phyloP scores from a whole-genome alignment of 2,329 filamentous ascomycete genomes.

The Venturia oleaginea region DNA sequence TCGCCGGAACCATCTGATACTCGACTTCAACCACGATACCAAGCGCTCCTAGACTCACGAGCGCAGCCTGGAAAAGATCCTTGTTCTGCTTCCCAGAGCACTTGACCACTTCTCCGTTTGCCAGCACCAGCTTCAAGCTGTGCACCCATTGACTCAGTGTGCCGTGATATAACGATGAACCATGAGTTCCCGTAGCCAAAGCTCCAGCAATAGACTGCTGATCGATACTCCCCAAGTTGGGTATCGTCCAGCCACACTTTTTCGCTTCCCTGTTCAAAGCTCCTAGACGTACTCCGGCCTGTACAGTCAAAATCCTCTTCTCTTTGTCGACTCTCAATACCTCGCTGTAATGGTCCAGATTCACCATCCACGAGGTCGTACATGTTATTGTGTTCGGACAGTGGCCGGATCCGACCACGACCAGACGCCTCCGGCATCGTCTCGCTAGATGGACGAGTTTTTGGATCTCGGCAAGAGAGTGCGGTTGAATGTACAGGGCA shows the following conservation, averaged over 20 bases:
- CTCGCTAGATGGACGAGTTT: slow-evolving; percentile 75
- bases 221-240: slow-evolving; percentile 90
- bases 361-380: slow-evolving; percentile 89
- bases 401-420: slow-evolving; percentile 83
- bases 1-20: slow-evolving; percentile 68
- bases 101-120: slow-evolving; percentile 62
- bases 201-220: slow-evolving; percentile 87
- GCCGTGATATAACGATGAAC: slow-evolving; percentile 75
- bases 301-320: slow-evolving; percentile 60
- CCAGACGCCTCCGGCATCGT: slow-evolving; percentile 68
- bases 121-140: slow-evolving; percentile 69
- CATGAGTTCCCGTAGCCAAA: slow-evolving; percentile 88
- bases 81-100: slow-evolving; percentile 61
- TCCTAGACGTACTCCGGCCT: slow-evolving; percentile 81
- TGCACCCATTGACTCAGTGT: slow-evolving; percentile 72
- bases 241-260: slow-evolving; percentile 69
- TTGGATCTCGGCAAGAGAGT: slow-evolving; percentile 70
- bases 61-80: slow-evolving; percentile 78
- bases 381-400: slow-evolving; percentile 88
- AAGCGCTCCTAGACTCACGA: slow-evolving; percentile 79
- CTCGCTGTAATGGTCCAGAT: slow-evolving; percentile 73
- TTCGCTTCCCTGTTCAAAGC: slow-evolving; percentile 67
- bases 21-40: slow-evolving; percentile 88
- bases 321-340: slow-evolving; percentile 61
- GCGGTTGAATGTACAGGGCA: slow-evolving; percentile 83